Evolutionary conservation across 345 rosid genomes (phyloP).

Genomic region (Eucalyptus globulus): DNA sequence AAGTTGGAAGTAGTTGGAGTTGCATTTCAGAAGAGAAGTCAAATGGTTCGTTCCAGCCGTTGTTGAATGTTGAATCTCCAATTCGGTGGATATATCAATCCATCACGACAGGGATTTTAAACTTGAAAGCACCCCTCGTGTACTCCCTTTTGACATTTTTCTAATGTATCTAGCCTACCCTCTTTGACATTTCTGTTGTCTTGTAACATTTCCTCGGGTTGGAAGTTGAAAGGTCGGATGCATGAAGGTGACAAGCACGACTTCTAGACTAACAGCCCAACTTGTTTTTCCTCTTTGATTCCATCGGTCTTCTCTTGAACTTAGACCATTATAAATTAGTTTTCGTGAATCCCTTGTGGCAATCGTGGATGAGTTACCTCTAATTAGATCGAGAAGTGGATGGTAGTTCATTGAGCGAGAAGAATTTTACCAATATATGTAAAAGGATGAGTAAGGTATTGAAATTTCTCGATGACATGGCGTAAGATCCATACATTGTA

Average conservation of each 20-base stretch:
- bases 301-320: not conserved
- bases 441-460: not conserved
- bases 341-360: not conserved
- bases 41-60: not conserved
- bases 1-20: not conserved
- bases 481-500: not conserved
- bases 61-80: not conserved
- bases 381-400: not conserved
- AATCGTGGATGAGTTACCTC: not conserved
- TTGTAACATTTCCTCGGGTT: not conserved
- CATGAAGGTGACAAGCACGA: not conserved
- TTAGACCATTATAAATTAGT: not conserved
- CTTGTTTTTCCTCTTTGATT: not conserved
- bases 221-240: not conserved
- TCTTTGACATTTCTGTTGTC: not conserved
- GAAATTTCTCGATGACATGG: not conserved
- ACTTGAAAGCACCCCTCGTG: not conserved
- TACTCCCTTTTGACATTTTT: not conserved
- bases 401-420: not conserved
- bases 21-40: not conserved
- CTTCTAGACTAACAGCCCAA: not conserved
- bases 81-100: not conserved
- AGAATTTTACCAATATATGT: not conserved
- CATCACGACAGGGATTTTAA: not conserved
- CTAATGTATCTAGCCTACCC: not conserved